Evolutionary conservation across 179 eudicot species (phyloP), one percentile per base, ranked within the genome.

Genomic region (Beta lomatogona): DNA sequence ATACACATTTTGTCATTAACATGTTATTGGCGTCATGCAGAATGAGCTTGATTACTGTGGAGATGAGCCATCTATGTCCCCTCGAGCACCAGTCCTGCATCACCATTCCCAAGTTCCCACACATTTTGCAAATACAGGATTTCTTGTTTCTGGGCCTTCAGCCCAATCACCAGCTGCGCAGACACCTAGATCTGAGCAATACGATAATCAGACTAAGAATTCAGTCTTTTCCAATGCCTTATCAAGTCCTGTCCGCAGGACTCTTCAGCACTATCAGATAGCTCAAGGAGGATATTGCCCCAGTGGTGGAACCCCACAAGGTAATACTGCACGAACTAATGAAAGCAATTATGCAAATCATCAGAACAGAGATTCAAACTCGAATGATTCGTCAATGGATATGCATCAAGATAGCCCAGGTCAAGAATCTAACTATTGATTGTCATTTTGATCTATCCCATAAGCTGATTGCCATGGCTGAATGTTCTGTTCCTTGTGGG

Each of bases 331-430:
- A n/a, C 78, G 84, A 65, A 72, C 58, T 68, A 73, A 72, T 16
- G 94, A 90, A 73, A 74, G 82, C 69, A 83, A 78, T 72, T 67
- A 77, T 53, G 13, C 50, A 14, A 81, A 77, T 66, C 82, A 83
- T 36, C 92, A 79, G 80, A 87, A 57, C 76, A 78, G 89, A 82
- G 91, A 92, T 66, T 67, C 89, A 3, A 90, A 88, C 80, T 88
- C 95, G 69, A 89, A 87, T 25, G 98, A 92, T 80, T 87, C 93
- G 12, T 87, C 92, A 50, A 92, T 94, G 98, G 97, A 94, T 79
- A 93, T 94, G 97, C 94, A 93, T 80, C 86, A 92, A 65, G 95
- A 93, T 81, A 93, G 94, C 83, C 94, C 97, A 21, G 86, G 87
- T 60, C 92, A 87, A 46, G 93, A 92, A 73, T 86, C 94, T 83